Evolutionary conservation across 306 rosid genomes (phyloP).

Genomic region (Acacia acuminata): DNA sequence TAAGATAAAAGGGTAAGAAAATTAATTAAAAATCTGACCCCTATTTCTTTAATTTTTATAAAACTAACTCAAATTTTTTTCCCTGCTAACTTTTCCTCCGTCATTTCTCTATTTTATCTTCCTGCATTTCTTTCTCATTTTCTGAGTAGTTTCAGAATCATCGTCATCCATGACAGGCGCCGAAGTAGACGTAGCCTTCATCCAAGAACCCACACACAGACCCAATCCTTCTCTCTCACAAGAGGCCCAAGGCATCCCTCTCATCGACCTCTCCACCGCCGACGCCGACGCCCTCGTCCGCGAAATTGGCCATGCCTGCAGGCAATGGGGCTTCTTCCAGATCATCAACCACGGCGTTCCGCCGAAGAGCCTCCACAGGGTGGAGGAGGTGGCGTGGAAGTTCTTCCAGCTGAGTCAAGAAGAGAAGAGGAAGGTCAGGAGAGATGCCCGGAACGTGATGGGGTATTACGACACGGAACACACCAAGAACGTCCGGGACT

Average conservation of each 20-base stretch:
- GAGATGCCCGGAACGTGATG: not conserved
- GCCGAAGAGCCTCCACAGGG: not conserved
- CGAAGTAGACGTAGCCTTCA: constrained; percentile 54
- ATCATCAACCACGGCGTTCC: constrained; percentile 2
- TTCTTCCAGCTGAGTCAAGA: not conserved
- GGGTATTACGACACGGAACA: constrained; percentile 53
- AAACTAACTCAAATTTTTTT: too few relatives aligned
- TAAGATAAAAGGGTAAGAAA: too few relatives aligned
- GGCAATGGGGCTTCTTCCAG: constrained; percentile 46
- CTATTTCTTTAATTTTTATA: too few relatives aligned
- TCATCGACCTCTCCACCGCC: constrained; percentile 53
- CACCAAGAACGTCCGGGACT: constrained; percentile 62
- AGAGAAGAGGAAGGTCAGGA: constrained; percentile 7
- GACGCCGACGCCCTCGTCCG: not conserved
- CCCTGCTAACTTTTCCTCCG: too few relatives aligned
- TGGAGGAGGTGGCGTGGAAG: not conserved
- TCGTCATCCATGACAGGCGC: not conserved
- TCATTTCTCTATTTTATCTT: too few relatives aligned
- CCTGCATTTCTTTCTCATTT: not conserved
- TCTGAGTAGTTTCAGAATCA: not conserved
- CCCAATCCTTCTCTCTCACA: constrained; percentile 38
- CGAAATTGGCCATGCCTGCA: constrained; percentile 35
- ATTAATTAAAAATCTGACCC: too few relatives aligned
- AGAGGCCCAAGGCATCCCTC: constrained; percentile 47
- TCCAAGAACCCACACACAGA: constrained; percentile 57